A percentile compares a stretch with the other conserved stretches of the same genome.
phyloP scores from a whole-genome alignment of 1,284 basidiomycete genomes.

The Athelia psychrophila region DNA sequence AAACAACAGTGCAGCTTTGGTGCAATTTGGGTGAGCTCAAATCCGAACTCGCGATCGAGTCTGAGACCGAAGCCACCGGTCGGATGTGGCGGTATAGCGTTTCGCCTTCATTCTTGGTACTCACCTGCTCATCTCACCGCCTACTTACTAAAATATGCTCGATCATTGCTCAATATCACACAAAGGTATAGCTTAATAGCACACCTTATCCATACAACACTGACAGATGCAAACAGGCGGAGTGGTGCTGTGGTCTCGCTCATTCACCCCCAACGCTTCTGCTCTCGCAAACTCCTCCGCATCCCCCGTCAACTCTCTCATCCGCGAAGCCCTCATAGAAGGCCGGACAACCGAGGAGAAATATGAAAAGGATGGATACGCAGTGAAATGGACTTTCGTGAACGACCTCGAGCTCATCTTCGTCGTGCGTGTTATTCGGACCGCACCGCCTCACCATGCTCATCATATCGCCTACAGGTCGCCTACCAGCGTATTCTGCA shows the following conservation, averaged over 20 bases:
- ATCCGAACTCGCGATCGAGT: too few species aligned
- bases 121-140: too few species aligned
- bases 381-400: conserved; percentile 89
- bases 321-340: conserved; percentile 89
- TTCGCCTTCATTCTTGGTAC: too few species aligned
- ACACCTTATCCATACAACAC: not conserved
- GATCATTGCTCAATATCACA: conserved; percentile 90
- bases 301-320: conserved; percentile 87
- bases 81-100: too few species aligned
- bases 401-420: conserved; percentile 95
- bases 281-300: conserved; percentile 71
- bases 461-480: conserved; percentile 51
- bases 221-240: conserved; percentile 66
- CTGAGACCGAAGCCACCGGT: too few species aligned
- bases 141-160: conserved; percentile 55
- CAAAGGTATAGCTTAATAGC: conserved; percentile 60
- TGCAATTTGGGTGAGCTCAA: too few species aligned
- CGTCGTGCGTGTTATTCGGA: conserved; percentile 59
- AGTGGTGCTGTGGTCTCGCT: conserved; percentile 88
- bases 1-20: too few species aligned
- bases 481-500: conserved; percentile 97
- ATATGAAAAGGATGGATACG: conserved; percentile 90
- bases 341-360: conserved; percentile 73
- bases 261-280: conserved; percentile 84
- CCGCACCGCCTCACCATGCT: conserved; percentile 1